Evolutionary conservation across 2,329 filamentous ascomycete genomes (phyloP), one percentile per base, ranked within the genome.

Genomic region (Pseudogymnoascus sp.): DNA sequence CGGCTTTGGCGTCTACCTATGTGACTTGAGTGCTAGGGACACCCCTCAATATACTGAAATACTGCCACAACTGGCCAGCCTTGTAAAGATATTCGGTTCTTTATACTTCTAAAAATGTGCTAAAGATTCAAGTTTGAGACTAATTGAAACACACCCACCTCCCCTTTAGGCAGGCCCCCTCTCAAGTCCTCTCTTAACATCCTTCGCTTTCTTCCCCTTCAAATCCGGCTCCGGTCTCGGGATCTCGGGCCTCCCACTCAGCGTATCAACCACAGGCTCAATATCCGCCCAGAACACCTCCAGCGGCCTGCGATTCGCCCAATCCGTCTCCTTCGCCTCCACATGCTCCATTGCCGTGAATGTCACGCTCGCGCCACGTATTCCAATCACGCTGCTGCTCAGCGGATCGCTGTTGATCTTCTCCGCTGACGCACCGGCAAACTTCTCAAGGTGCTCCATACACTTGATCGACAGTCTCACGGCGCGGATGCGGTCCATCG

Each of bases 401-500:
- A 87, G 77, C 4, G 87, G 83, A 70, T 97, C 89, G 28, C 83
- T 80, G 64, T 85, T 84, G 64, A 96, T 89, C 64, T 86, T 84
- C 38, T 84, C 78, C 63, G 82, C 81, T 35, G 81, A 79, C 67
- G 84, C 84, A 58, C 84, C 85, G 6, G 85, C 85, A 69, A 86
- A 96, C 20, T 76, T 74, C 76, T 99, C 94, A 3, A 99, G 79
- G 71, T 96, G 91, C 77, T 96, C 86, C 71, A 97, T 89, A 72
- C 91, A 96, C 77, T 92, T 93, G 75, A 97, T 94, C 8, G 92
- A 91, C 70, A 99, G 86, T 58, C 94, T 84, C 22, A 96, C 89
- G 1, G 94, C 93, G 54, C 94, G 86, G 69, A 93, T 92, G 61
- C 94, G 88, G 75, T 99, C 94, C 92, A 99, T 97, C 6, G 94